These are phyloP conservation scores for Trametes cingulata DNA, from an alignment of 768 basidiomycete species.

Conservation along the genomic window DNA sequence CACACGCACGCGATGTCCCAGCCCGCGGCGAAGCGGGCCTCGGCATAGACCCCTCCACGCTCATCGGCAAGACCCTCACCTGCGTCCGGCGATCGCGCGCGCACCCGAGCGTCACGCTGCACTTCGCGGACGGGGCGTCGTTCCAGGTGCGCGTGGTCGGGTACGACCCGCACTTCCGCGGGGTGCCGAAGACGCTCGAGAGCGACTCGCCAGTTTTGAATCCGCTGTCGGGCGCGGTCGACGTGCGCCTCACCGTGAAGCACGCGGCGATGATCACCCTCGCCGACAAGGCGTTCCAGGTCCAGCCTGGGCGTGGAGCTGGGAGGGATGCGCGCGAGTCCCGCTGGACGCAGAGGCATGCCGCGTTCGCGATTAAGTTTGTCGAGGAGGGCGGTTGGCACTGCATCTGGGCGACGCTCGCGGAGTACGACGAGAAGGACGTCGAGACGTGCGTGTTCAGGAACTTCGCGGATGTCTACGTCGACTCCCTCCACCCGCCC, in stretches of 20 bases:
- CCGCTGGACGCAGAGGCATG: slow-evolving; percentile 49
- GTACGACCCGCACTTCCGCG: slow-evolving; percentile 56
- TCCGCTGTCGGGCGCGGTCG: slow-evolving; percentile 29
- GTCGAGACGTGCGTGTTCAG: slow-evolving; percentile 44
- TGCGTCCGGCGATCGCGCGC: slow-evolving; percentile 33
- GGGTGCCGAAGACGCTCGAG: slow-evolving; percentile 61
- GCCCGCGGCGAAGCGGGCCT: neutral
- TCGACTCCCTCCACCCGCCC: slow-evolving; percentile 44
- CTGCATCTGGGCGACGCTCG: slow-evolving; percentile 64
- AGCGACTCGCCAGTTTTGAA: slow-evolving; percentile 47
- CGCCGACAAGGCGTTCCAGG: slow-evolving; percentile 59
- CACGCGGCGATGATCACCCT: slow-evolving; percentile 57
- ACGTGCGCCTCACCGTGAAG: slow-evolving; percentile 43
- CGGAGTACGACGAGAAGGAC: slow-evolving; percentile 46
- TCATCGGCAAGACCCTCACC: slow-evolving; percentile 36
- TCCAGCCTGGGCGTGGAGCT: slow-evolving; percentile 10
- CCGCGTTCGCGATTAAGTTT: slow-evolving; percentile 57
- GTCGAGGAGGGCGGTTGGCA: slow-evolving; percentile 53
- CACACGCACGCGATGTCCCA: neutral
- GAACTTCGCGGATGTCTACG: slow-evolving; percentile 62
- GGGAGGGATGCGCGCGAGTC: slow-evolving; percentile 25
- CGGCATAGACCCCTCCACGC: slow-evolving; percentile 32
- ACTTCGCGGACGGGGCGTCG: slow-evolving; percentile 37
- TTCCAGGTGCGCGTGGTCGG: slow-evolving; percentile 59
- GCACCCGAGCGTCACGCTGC: slow-evolving; percentile 39